Percentiles rank a stretch among this genome's conserved stretches.
phyloP scores from a whole-genome alignment of 2,329 filamentous ascomycete genomes.

The Beauveria medogensis region DNA sequence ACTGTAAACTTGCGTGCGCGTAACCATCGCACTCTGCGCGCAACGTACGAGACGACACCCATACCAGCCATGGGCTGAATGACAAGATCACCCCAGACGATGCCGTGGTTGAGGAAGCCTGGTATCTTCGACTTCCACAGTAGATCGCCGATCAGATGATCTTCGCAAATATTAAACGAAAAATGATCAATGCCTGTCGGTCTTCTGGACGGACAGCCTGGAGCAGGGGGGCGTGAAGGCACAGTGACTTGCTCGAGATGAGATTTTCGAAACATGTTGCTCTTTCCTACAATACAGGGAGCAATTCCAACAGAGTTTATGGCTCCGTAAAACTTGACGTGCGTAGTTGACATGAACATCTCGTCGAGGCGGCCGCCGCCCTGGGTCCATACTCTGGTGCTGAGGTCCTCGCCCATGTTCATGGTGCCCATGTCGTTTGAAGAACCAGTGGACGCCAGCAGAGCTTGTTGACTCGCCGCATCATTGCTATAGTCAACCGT shows the following conservation, averaged over 20 bases:
- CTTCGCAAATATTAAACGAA: constrained; percentile 93
- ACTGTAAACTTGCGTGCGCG: constrained; percentile 94
- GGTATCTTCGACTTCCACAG: constrained; percentile 67
- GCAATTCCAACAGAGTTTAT: constrained; percentile 91
- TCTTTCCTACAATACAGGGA: constrained; percentile 92
- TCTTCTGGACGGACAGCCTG: constrained; percentile 33
- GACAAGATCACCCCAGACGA: constrained; percentile 78
- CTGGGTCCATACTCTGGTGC: constrained; percentile 26
- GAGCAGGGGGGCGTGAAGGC: constrained; percentile 36
- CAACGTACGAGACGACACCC: constrained; percentile 67
- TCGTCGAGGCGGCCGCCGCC: constrained; percentile 85
- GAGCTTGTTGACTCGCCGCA: constrained; percentile 18
- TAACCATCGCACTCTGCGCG: constrained; percentile 79
- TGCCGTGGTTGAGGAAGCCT: constrained; percentile 67
- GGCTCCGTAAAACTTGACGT: constrained; percentile 95
- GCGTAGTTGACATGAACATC: constrained; percentile 85
- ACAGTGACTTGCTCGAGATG: constrained; percentile 71
- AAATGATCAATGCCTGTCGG: constrained; percentile 80
- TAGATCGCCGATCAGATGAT: constrained; percentile 88
- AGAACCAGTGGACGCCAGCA: constrained; percentile 27
- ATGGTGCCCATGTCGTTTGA: constrained; percentile 15
- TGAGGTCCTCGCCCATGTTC: constrained; percentile 12
- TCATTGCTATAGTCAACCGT: constrained; percentile 30
- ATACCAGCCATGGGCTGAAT: constrained; percentile 85
- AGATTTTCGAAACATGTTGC: constrained; percentile 93